Percentiles rank a stretch among this genome's conserved stretches.
Evolutionary conservation across 2,329 filamentous ascomycete genomes (phyloP).

Genomic region (Lachnellula hyalina): DNA sequence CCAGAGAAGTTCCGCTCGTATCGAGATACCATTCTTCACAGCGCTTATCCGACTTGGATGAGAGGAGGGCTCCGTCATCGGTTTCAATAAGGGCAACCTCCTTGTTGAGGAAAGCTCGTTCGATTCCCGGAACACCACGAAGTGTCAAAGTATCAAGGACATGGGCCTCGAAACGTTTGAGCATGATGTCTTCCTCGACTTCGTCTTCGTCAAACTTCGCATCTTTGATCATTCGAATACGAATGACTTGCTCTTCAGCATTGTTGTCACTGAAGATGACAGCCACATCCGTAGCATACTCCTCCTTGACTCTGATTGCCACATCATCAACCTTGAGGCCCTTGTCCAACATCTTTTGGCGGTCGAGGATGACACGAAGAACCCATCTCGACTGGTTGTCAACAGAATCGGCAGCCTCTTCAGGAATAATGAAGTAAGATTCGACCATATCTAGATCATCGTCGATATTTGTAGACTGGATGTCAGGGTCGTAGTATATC

Average conservation of each 20-base stretch:
- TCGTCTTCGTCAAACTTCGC: slow-evolving; percentile 69
- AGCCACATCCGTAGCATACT: slow-evolving; percentile 78
- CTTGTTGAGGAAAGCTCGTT: slow-evolving; percentile 88
- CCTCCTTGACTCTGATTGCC: slow-evolving; percentile 80
- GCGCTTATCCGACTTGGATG: slow-evolving; percentile 64
- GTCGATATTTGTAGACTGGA: slow-evolving; percentile 77
- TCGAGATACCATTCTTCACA: slow-evolving; percentile 96
- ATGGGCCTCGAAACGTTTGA: slow-evolving; percentile 88
- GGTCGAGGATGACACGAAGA: slow-evolving; percentile 85
- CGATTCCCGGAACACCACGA: slow-evolving; percentile 82
- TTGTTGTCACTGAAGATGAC: slow-evolving; percentile 99
- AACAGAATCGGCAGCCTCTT: slow-evolving; percentile 57
- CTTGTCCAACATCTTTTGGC: slow-evolving; percentile 93
- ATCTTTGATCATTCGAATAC: slow-evolving; percentile 74
- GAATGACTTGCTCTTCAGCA: slow-evolving; percentile 89
- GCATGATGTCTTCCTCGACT: slow-evolving; percentile 83
- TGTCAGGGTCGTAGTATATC: slow-evolving; percentile 94
- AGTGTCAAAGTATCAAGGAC: slow-evolving; percentile 86
- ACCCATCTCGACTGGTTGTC: slow-evolving; percentile 91
- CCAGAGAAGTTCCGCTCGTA: slow-evolving; percentile 84
- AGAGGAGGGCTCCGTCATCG: slow-evolving; percentile 66
- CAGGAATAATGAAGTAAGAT: slow-evolving; percentile 91
- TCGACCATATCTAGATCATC: slow-evolving; percentile 92
- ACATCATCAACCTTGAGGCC: slow-evolving; percentile 88
- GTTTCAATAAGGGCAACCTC: slow-evolving; percentile 63